A percentile compares a stretch with the other conserved stretches of the same genome.
These are phyloP conservation scores for Diplodia corticola DNA, from an alignment of 2,329 filamentous ascomycete species.

Conservation along the genomic window DNA sequence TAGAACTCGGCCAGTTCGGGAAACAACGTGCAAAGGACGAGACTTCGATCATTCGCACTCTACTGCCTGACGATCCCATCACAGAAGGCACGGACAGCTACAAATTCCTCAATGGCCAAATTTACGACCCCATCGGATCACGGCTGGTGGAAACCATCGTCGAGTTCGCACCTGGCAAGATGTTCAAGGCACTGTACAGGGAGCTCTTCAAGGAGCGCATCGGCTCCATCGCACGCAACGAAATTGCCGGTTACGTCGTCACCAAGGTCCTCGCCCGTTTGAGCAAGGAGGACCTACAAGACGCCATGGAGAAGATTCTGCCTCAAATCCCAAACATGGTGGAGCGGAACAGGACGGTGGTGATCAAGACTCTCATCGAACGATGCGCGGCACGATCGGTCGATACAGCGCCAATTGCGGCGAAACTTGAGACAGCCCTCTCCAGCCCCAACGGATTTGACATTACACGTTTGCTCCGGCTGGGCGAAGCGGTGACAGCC, in stretches of 20 bases:
- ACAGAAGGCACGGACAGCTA: constrained; percentile 72
- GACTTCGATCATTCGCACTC: constrained; percentile 69
- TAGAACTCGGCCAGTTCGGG: constrained; percentile 76
- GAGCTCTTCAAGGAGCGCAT: constrained; percentile 79
- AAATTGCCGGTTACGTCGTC: constrained; percentile 85
- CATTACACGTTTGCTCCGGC: constrained; percentile 61
- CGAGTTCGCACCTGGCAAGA: constrained; percentile 75
- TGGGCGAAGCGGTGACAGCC: constrained; percentile 51
- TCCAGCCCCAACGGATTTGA: constrained; percentile 51
- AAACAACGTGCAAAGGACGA: constrained; percentile 66
- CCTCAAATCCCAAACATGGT: constrained; percentile 74
- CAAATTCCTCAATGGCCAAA: constrained; percentile 78
- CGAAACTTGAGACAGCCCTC: constrained; percentile 59
- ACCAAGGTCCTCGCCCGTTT: constrained; percentile 80
- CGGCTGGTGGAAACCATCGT: constrained; percentile 86
- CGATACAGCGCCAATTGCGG: constrained; percentile 57
- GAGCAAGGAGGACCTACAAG: constrained; percentile 79
- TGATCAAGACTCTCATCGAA: constrained; percentile 81
- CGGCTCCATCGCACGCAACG: constrained; percentile 79
- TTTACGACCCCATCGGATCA: constrained; percentile 90
- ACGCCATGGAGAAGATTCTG: constrained; percentile 69
- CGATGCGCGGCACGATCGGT: constrained; percentile 70
- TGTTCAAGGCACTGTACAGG: constrained; percentile 85
- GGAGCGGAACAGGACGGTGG: constrained; percentile 71
- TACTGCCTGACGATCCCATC: constrained; percentile 79